Evolutionary conservation across 306 rosid species (phyloP).

Genomic region (Canavalia ensiformis): DNA sequence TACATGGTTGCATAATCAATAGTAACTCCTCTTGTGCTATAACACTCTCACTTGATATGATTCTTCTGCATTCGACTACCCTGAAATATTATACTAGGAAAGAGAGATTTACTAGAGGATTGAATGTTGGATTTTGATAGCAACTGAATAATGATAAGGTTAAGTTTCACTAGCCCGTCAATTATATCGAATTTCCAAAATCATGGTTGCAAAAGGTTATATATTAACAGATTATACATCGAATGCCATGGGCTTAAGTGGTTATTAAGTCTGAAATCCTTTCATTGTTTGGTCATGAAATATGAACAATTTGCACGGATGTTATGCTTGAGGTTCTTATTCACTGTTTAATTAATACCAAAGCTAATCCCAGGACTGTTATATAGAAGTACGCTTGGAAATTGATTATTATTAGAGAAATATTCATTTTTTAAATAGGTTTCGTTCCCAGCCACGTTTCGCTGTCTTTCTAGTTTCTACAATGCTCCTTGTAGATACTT

Average conservation of each 20-base stretch:
- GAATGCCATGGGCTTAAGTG: neutral
- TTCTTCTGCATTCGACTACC: neutral
- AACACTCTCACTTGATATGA: neutral
- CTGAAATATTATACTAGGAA: neutral
- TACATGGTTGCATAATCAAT: neutral
- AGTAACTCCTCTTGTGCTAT: too few relatives aligned
- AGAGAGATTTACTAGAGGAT: neutral
- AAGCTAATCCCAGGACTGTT: neutral
- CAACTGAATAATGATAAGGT: neutral
- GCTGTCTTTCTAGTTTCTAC: too few relatives aligned
- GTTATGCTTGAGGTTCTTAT: neutral
- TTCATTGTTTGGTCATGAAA: neutral
- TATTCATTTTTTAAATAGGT: neutral
- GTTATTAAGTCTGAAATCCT: neutral
- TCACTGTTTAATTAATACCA: neutral
- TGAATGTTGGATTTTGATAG: neutral
- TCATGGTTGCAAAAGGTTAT: neutral
- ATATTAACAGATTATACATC: neutral
- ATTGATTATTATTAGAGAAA: neutral
- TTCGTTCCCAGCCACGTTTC: too few relatives aligned
- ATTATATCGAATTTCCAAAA: neutral
- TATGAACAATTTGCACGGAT: neutral
- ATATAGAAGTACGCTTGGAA: neutral
- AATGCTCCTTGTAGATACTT: too few relatives aligned
- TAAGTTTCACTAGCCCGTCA: neutral